Evolutionary conservation across 202 grass and related monocot species (phyloP).

Genomic region (Musa balbisiana): DNA sequence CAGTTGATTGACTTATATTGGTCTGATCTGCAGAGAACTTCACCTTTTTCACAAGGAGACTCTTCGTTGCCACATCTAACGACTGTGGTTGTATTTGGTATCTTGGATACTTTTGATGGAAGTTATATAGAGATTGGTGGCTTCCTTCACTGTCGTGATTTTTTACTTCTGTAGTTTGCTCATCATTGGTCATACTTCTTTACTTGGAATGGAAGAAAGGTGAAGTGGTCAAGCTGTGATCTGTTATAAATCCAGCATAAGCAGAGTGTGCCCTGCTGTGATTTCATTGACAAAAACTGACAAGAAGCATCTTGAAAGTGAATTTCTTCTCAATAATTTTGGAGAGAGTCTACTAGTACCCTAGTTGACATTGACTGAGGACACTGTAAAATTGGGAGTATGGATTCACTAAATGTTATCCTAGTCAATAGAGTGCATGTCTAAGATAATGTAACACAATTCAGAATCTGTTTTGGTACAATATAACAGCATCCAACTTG

Average conservation of each 20-base stretch:
- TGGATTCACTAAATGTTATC: neutral
- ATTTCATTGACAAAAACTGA: neutral
- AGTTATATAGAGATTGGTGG: neutral
- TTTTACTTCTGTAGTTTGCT: neutral
- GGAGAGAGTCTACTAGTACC: neutral
- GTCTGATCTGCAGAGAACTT: neutral
- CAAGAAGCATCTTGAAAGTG: neutral
- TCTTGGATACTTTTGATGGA: neutral
- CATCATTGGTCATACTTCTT: neutral
- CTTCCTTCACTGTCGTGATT: neutral
- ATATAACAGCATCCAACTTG: neutral
- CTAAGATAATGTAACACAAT: neutral
- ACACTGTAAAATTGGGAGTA: neutral
- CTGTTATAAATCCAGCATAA: neutral
- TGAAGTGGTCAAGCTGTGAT: neutral
- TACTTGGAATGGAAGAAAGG: neutral
- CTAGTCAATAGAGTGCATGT: neutral
- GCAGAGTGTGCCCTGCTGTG: neutral
- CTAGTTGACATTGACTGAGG: neutral
- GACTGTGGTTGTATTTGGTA: neutral
- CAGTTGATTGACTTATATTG: neutral
- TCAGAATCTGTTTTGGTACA: neutral
- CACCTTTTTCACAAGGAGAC: neutral
- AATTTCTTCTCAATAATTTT: neutral
- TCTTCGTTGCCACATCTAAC: neutral